Evolutionary conservation across 352 stramenopile genomes (phyloP).

Genomic region (Globisporangium cystogenes): DNA sequence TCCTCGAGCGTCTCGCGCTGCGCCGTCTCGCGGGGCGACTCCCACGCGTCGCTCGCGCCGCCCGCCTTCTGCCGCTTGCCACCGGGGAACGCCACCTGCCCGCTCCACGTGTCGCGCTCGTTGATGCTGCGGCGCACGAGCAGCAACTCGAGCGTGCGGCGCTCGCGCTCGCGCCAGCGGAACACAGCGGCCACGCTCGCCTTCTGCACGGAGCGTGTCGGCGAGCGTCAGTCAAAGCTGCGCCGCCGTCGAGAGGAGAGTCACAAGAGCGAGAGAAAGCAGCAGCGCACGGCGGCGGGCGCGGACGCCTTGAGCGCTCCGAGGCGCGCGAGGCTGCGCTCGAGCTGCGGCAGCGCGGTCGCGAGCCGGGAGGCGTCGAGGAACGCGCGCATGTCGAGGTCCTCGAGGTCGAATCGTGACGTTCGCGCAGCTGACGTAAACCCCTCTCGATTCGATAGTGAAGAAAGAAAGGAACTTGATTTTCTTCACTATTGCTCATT

Average conservation of each 20-base stretch:
- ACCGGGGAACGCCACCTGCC: slow-evolving; percentile 76
- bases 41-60: slow-evolving; percentile 34
- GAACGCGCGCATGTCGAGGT: slow-evolving; percentile 14
- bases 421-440: too few relatives aligned
- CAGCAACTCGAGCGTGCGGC: slow-evolving; percentile 60
- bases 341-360: slow-evolving; percentile 45
- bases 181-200: slow-evolving; percentile 79
- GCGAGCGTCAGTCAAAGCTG: too few relatives aligned
- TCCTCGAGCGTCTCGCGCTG: slow-evolving; percentile 78
- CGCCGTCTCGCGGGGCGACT: slow-evolving; percentile 63
- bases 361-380: slow-evolving; percentile 36
- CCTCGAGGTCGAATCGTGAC: too few relatives aligned
- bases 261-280: background rate
- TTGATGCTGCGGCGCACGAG: slow-evolving; percentile 75
- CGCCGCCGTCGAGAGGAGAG: too few relatives aligned
- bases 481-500: too few relatives aligned
- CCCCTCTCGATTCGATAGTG: too few relatives aligned
- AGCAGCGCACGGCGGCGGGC: slow-evolving; percentile 25
- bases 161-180: slow-evolving; percentile 65
- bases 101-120: slow-evolving; percentile 74
- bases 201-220: too few relatives aligned
- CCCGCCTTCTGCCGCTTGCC: slow-evolving; percentile 51
- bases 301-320: slow-evolving; percentile 18
- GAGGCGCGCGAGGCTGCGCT: slow-evolving; percentile 45
- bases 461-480: too few relatives aligned